Base-by-base conservation (phyloP, 306 rosid genomes). In the Inga leiocalycina region DNA sequence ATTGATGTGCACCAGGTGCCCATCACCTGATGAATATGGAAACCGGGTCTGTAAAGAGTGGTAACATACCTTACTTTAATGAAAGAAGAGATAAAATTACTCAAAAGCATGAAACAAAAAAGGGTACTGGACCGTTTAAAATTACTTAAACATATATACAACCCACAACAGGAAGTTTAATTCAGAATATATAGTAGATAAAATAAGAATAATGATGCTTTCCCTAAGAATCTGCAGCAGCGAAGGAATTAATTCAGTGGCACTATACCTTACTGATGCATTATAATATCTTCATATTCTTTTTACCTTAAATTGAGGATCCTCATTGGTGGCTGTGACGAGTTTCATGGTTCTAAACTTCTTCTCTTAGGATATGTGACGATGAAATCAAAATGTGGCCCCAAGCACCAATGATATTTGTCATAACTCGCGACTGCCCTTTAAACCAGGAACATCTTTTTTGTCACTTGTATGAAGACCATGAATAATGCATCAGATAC, bases 241-340 rank as follows among this genome's bases (percentile, higher is more conserved):
- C 32, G 66, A 79, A 76, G 81, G 83, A 83, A 85, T 85, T 73
- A 24, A 49, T 73, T 57, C 87, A 66, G 81, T 51, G 80, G 84
- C 67, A 76, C 79, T 76, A 76, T 3, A 8, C 22, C 76, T 86
- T 72, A 67, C 34, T 41, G 49, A 41, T 70, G 71, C 86, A 84
- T 66, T 54, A 76, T 77, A 81, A 75, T 32, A 84, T 86, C 77
- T 59, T 79, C 62, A 82, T 24, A 82, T 83, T 77, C 86, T 30
- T 51, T 71, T 6, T 39, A 5, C 43, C 43, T 39, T 39, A 8
- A 39, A 39, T 39, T 39, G 81, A 77, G 83, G 84, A 79, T 79
- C 74, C 74, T 73, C 79, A 74, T 67, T 67, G 84, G 61, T 65
- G 52, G 46, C 76, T 73, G 22, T 74, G 73, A 41, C 14, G 72